Percentiles rank a stretch among this genome's conserved stretches.
phyloP scores from a whole-genome alignment of 164 flowering plant species.

The Aristolochia fimbriata region DNA sequence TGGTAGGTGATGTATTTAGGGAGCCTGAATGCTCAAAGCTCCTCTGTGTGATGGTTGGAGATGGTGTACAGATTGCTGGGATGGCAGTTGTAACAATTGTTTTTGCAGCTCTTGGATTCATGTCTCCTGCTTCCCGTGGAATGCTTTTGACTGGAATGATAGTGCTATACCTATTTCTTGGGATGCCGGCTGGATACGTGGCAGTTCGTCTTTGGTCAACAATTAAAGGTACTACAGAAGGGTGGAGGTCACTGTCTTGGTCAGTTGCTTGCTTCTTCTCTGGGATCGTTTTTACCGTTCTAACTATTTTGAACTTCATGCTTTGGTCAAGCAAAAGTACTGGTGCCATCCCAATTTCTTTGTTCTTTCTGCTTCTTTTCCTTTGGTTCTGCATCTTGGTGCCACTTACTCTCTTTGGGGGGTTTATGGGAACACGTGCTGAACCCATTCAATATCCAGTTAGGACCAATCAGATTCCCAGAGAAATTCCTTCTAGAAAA shows the following conservation, averaged over 20 bases:
- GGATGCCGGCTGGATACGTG: conserved; percentile 29
- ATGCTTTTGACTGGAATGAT: conserved; percentile 33
- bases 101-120: conserved; percentile 34
- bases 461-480: conserved; percentile 32
- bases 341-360: conserved; percentile 34
- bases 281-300: conserved; percentile 23
- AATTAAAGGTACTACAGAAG: conserved; percentile 25
- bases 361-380: conserved; percentile 21
- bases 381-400: conserved; percentile 40
- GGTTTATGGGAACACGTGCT: conserved; percentile 25
- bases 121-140: conserved; percentile 39
- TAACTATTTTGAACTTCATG: conserved; percentile 24
- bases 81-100: conserved; percentile 33
- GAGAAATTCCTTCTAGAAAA: conserved; percentile 28
- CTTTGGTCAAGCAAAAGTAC: conserved; percentile 34
- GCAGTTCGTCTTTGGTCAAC: conserved; percentile 33
- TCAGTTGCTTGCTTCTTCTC: conserved; percentile 32
- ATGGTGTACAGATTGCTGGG: conserved; percentile 31
- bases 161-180: conserved; percentile 28
- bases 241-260: conserved; percentile 33
- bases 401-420: conserved; percentile 34
- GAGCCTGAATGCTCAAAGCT: conserved; percentile 26
- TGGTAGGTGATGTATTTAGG: conserved; percentile 61
- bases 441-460: conserved; percentile 25
- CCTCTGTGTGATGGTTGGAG: conserved; percentile 32